Evolutionary conservation across 805 yeast species (phyloP).

Genomic region (Ogataea degrootiae): DNA sequence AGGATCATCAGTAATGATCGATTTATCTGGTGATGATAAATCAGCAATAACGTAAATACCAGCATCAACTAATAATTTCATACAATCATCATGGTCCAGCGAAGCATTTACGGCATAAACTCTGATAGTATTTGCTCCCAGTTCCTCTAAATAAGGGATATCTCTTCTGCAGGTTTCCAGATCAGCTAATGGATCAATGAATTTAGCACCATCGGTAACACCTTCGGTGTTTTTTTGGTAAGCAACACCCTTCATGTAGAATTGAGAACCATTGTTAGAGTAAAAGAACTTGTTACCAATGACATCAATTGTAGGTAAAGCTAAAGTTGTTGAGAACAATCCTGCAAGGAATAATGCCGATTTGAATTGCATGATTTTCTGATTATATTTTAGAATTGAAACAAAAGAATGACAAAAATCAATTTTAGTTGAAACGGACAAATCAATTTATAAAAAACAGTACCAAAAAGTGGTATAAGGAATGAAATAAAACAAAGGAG

Average conservation of each 20-base stretch:
- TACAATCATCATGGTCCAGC: constrained; percentile 69
- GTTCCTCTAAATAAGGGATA: constrained; percentile 63
- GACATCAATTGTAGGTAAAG: constrained; percentile 51
- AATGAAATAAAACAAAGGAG: too few relatives aligned
- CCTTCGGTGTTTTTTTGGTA: constrained; percentile 69
- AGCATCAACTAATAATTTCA: constrained; percentile 68
- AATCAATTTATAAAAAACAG: too few relatives aligned
- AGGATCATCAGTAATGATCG: constrained; percentile 76
- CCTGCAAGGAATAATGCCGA: constrained; percentile 9
- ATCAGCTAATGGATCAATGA: constrained; percentile 77
- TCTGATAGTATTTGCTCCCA: constrained; percentile 74
- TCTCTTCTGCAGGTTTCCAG: constrained; percentile 70
- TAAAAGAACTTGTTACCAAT: constrained; percentile 75
- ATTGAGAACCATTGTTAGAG: constrained; percentile 69
- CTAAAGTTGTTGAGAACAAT: constrained; percentile 16
- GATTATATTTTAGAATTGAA: background rate
- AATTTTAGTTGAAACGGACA: too few relatives aligned
- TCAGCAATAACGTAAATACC: constrained; percentile 93
- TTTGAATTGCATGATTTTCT: constrained; percentile 4
- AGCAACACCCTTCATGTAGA: constrained; percentile 83
- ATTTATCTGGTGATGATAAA: constrained; percentile 75
- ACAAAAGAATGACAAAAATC: background rate
- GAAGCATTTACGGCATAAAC: constrained; percentile 81
- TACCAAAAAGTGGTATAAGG: too few relatives aligned
- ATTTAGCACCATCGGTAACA: constrained; percentile 27